Evolutionary conservation across 495 filamentous ascomycete genomes (phyloP).

Genomic region (Peziza echinospora): DNA sequence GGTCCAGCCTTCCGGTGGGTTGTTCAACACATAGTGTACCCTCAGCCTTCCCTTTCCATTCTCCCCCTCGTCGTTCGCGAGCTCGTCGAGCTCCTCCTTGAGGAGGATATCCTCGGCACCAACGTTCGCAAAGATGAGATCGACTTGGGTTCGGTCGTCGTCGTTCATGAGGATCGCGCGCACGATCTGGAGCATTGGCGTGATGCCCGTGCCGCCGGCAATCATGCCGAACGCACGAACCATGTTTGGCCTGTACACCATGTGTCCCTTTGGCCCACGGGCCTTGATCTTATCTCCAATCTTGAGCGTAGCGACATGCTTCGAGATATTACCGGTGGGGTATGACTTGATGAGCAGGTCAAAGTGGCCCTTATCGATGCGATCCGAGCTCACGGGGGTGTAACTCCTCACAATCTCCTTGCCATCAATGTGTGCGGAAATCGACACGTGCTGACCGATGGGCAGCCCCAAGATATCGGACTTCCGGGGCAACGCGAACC

Average conservation of each 20-base stretch:
- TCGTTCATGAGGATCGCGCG: constrained; percentile 64
- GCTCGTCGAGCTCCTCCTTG: constrained; percentile 65
- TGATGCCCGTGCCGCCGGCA: constrained; percentile 92
- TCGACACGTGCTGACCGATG: constrained; percentile 96
- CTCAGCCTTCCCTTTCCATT: constrained; percentile 29
- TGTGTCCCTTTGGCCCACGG: constrained; percentile 82
- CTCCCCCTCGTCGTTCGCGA: constrained; percentile 39
- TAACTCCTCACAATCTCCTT: constrained; percentile 92
- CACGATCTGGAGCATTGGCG: constrained; percentile 90
- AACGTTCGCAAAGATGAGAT: constrained; percentile 92
- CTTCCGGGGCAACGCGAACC: constrained; percentile 57
- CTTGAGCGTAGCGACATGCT: constrained; percentile 60
- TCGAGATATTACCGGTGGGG: constrained; percentile 85
- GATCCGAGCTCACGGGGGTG: constrained; percentile 85
- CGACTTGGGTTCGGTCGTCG: constrained; percentile 68
- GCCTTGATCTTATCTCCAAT: constrained; percentile 78
- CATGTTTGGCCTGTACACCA: constrained; percentile 91
- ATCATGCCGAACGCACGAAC: constrained; percentile 91
- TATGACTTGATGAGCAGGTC: constrained; percentile 96
- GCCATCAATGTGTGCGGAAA: constrained; percentile 58
- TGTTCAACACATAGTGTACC: constrained; percentile 89
- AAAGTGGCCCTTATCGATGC: constrained; percentile 47
- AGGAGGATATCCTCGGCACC: constrained; percentile 80
- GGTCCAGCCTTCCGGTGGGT: constrained; percentile 73
- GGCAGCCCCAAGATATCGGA: constrained; percentile 79